phyloP scores from a whole-genome alignment of 192 early-diverging fungal genomes.

The Pilaira anomala region DNA sequence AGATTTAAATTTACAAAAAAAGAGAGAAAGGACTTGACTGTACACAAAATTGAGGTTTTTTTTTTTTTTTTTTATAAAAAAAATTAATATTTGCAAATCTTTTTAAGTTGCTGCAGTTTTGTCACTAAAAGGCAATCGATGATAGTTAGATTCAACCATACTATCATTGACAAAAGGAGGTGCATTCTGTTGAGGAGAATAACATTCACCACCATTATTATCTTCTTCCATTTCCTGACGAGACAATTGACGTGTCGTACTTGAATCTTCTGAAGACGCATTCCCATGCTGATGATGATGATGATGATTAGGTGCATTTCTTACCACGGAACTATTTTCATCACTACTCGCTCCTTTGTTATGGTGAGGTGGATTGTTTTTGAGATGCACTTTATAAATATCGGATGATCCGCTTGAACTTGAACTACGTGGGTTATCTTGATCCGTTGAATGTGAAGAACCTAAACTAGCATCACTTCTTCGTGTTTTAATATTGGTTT shows the following conservation, averaged over 20 bases:
- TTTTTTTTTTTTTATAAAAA: too few relatives aligned
- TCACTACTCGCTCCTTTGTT: too few relatives aligned
- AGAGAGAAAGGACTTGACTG: too few relatives aligned
- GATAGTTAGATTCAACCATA: background rate
- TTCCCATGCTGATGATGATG: too few relatives aligned
- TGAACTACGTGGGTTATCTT: background rate
- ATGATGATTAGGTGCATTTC: too few relatives aligned
- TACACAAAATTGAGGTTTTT: too few relatives aligned
- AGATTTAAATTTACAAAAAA: too few relatives aligned
- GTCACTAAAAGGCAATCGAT: background rate
- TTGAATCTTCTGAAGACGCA: too few relatives aligned
- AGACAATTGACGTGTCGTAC: too few relatives aligned
- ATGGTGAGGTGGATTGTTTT: background rate
- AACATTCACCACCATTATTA: background rate
- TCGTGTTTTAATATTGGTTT: background rate
- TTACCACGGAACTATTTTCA: too few relatives aligned
- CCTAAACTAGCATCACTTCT: background rate
- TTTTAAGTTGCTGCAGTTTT: background rate
- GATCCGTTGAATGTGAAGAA: background rate
- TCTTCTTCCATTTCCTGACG: background rate
- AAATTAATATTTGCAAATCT: too few relatives aligned
- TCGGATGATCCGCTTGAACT: constrained; percentile 7
- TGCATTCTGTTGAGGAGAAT: constrained; percentile 8
- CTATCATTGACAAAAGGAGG: constrained; percentile 9
- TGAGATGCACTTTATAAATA: background rate